Conservation (phyloP, 2,329 filamentous ascomycete species). For the Chaetomiaceae sp. region DNA sequence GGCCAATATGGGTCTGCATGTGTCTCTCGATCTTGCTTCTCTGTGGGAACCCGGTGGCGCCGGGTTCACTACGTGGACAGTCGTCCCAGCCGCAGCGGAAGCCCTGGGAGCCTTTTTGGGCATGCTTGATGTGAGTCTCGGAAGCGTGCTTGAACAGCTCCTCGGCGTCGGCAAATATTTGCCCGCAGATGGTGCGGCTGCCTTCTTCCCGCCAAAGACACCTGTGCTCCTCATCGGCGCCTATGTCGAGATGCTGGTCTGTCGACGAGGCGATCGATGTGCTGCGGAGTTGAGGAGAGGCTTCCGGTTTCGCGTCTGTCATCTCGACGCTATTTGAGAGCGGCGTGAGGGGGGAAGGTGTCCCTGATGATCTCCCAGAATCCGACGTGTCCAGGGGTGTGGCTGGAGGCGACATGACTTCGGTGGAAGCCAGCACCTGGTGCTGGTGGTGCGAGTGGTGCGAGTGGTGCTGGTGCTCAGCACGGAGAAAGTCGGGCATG, state of each 20-base stretch:
- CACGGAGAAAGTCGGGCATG: not conserved
- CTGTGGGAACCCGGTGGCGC: conserved; percentile 50
- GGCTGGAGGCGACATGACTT: conserved; percentile 21
- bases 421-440: conserved; percentile 13
- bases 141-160: conserved; percentile 54
- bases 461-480: too few relatives aligned
- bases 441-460: not conserved
- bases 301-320: conserved; percentile 16
- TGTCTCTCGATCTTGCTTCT: conserved; percentile 61
- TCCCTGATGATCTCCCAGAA: conserved; percentile 21
- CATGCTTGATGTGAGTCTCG: conserved; percentile 42
- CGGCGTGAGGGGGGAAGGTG: conserved; percentile 26
- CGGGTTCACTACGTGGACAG: conserved; percentile 45
- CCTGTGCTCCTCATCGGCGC: conserved; percentile 22
- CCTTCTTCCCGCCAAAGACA: conserved; percentile 31
- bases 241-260: conserved; percentile 10
- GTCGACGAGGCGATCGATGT: conserved; percentile 18
- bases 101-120: conserved; percentile 41
- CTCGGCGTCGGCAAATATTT: conserved; percentile 40
- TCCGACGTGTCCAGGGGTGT: conserved; percentile 25
- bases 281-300: conserved; percentile 15
- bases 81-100: conserved; percentile 53
- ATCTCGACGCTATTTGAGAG: conserved; percentile 22
- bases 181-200: conserved; percentile 25
- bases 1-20: conserved; percentile 60